These are phyloP conservation scores for Rubroboletus pulcherrimus DNA, from an alignment of 768 basidiomycete species.

Conservation along the genomic window DNA sequence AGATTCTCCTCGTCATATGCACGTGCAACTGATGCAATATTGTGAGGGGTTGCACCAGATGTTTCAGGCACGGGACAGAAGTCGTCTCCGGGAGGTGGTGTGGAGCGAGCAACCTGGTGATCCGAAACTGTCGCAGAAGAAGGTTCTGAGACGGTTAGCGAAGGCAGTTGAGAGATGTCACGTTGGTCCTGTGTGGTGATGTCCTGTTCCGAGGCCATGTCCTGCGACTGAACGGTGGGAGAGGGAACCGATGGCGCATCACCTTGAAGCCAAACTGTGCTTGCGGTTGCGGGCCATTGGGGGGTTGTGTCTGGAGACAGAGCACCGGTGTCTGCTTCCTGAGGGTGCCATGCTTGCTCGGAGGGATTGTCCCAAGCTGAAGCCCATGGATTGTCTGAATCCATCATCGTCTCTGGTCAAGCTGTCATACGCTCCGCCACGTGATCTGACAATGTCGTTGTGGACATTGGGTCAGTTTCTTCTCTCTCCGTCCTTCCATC, in stretches of 20 bases:
- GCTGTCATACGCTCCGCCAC: slow-evolving; percentile 2
- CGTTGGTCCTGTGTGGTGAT: background rate
- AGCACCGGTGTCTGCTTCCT: background rate
- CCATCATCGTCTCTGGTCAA: slow-evolving; percentile 41
- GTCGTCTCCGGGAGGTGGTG: background rate
- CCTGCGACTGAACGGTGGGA: background rate
- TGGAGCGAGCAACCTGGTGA: background rate
- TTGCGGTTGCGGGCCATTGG: slow-evolving; percentile 15
- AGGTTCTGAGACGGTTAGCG: background rate
- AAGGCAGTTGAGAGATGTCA: background rate
- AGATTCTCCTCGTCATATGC: background rate
- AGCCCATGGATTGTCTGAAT: slow-evolving; percentile 56
- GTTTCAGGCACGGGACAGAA: slow-evolving; percentile 7
- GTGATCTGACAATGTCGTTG: slow-evolving; percentile 13
- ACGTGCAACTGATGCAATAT: slow-evolving; percentile 38
- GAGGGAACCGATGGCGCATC: background rate
- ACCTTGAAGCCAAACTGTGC: slow-evolving; percentile 40
- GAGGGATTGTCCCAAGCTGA: background rate
- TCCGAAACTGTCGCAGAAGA: background rate
- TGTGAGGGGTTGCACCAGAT: slow-evolving; percentile 30
- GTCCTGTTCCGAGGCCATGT: slow-evolving; percentile 1
- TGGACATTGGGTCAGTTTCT: background rate
- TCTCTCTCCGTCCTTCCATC: background rate
- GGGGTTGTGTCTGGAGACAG: background rate
- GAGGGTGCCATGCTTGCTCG: background rate